Evolutionary conservation across 140 eudicot genomes (phyloP), one percentile per base, ranked within the genome.

Genomic region (Flaveria floridana): DNA sequence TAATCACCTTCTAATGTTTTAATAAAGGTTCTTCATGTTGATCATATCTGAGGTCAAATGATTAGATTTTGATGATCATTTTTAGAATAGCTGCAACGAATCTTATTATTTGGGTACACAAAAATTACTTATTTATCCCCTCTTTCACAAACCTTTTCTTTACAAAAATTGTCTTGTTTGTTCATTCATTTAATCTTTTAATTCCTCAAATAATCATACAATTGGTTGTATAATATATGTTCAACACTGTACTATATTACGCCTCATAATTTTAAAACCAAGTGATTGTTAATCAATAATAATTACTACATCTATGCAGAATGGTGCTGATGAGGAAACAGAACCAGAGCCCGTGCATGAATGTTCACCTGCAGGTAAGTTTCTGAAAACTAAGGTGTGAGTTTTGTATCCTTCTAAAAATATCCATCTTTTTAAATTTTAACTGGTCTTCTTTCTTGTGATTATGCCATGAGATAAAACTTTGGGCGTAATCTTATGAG

Each of bases 301-400:
- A 1, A 28, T 28, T 28, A 28, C 34, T 28, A 28, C 34, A 28
- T 28, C 34, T 28, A 28, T 26, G 30, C 67, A 61, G 67, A 85
- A 47, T 85, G 89, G 85, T 71, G 92, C 72, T 70, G 86, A 86
- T 41, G 94, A 72, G 56, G 80, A 68, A 71, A 88, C 86, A 16
- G 96, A 86, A 76, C 85, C 92, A 42, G 80, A 68, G 34, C 34
- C 34, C 3, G 82, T 77, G 73, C 90, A 87, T 14, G 97, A 86
- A 70, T 93, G 88, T 74, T 83, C 96, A 26, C 83, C 91, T 3
- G 96, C 97, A 3, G 96, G 97, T 68, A 86, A 84, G 71, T 97
- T 96, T 78, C 83, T 85, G 12, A 93, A 89, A 80, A 76, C 51
- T 23, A 93, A 93, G 81, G 88, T 28, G 98, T 93, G 84, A 93